Base-by-base conservation (phyloP, 2,329 filamentous ascomycete species). In the Podosphaera leucotricha region DNA sequence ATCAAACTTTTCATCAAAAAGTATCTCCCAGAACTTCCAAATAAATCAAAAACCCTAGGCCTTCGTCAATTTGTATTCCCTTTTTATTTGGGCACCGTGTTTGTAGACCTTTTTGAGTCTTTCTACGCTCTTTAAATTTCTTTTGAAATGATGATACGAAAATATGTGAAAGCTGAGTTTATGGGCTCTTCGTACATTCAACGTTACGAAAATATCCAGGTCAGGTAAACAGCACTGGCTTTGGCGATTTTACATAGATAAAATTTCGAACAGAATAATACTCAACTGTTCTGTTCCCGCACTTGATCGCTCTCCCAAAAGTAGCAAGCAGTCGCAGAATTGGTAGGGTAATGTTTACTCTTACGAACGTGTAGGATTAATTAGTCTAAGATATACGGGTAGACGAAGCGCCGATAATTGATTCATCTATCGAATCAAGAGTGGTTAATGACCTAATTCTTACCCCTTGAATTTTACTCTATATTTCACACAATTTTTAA, bases 1-100 rank as follows among this genome's bases (percentile, higher is more conserved):
- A n/a, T n/a, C n/a, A n/a, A n/a, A n/a, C n/a, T n/a, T n/a, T n/a
- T n/a, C n/a, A n/a, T n/a, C n/a, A n/a, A n/a, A n/a, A n/a, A n/a
- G n/a, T n/a, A n/a, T n/a, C n/a, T n/a, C n/a, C n/a, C n/a, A 56
- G 49, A 44, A 50, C 57, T 36, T 50, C 50, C 19, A 48, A 57
- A 36, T 56, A 57, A 28, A 24, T 24, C 22, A 24, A 24, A 8
- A 5, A 5, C 22, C 10, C 6, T 28, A n/a, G 40, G 16, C 16
- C 24, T 13, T n/a, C 15, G 6, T 28, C 10, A 33, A 33, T 16
- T 33, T 10, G 19, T 19, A 13, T 22, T 26, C 10, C 8, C 10
- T 13, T 11, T 19, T 18, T 6, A 28, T 33, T 11, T 20, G 5
- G 19, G 6, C 8, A 6, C 18, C n/a, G n/a, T n/a, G n/a, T n/a